Percentiles rank a stretch among this genome's conserved stretches.
Evolutionary conservation across 2,329 filamentous ascomycete species (phyloP).

Genomic region (Verticillium isaacii): DNA sequence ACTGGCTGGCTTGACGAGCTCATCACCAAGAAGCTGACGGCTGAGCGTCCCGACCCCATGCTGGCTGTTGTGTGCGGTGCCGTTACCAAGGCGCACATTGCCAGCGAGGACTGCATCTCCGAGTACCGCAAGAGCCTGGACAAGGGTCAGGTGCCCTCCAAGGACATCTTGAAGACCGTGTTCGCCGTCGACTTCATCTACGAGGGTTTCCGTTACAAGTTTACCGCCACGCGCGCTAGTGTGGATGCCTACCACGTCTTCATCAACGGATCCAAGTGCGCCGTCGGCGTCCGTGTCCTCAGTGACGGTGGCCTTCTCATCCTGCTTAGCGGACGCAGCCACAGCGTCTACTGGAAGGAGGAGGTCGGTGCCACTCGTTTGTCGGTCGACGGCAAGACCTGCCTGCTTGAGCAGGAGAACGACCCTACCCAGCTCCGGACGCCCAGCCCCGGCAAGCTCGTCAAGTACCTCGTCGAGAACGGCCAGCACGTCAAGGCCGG

Average conservation of each 20-base stretch:
- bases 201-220: constrained; percentile 94
- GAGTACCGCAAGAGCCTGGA: constrained; percentile 88
- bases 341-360: constrained; percentile 99
- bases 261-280: constrained; percentile 97
- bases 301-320: constrained; percentile 92
- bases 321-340: constrained; percentile 84
- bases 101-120: constrained; percentile 82
- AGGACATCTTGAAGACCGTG: constrained; percentile 95
- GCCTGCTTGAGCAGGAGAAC: constrained; percentile 96
- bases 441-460: constrained; percentile 92
- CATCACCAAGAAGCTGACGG: constrained; percentile 95
- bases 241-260: constrained; percentile 94
- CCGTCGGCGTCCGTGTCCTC: constrained; percentile 85
- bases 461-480: constrained; percentile 96
- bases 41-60: constrained; percentile 89
- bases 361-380: constrained; percentile 93
- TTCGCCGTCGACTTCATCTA: constrained; percentile 99
- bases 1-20: constrained; percentile 98
- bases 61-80: constrained; percentile 94
- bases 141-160: constrained; percentile 95
- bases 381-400: constrained; percentile 97
- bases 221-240: constrained; percentile 91
- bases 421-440: constrained; percentile 95
- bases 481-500: constrained; percentile 89
- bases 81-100: constrained; percentile 88